Evolutionary conservation across 2,329 filamentous ascomycete genomes (phyloP), one percentile per base, ranked within the genome.

Genomic region (Xylaria sp.): DNA sequence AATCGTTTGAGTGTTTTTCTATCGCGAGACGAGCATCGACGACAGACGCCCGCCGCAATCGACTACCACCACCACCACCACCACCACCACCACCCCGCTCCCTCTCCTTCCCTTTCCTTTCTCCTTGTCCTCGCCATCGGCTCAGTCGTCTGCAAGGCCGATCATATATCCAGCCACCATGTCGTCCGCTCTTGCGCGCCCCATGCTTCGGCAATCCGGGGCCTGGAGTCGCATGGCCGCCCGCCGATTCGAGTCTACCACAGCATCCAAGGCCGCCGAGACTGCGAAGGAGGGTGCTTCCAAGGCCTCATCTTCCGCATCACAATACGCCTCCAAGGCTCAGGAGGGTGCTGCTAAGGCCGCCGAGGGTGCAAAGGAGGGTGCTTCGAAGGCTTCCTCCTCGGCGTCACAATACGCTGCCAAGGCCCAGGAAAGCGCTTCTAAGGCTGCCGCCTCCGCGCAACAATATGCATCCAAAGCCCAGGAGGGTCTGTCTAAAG

Each of bases 401-500:
- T 76, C 81, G 30, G 82, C 83, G 53, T 79, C 82, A 72, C 81
- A 86, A 70, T 81, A 82, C 75, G 73, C 76, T 8, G 63, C 75
- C 60, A 71, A 75, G 57, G 70, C 76, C 6, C 74, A 76, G 78
- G 77, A 81, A 25, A 74, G 80, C 50, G 78, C 81, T 62, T 71
- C 73, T 5, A 80, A 86, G 76, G 81, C 82, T 57, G 75, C 79
- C 20, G 73, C 81, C 50, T 76, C 81, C 34, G 82, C 83, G 52
- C 79, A 82, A 72, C 81, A 86, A 70, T 81, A 82, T 75, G 77
- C 83, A 57, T 77, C 85, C 76, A 93, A 93, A 86, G 94, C 93
- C 67, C 87, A 90, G 72, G 87, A 97, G 83, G 93, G 94, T 72
- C 88, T 97, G 63, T 93, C 92, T 76, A 90, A 90, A 78, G 94